phyloP scores from a whole-genome alignment of 352 stramenopile species.

The Globisporangium carolinianum region DNA sequence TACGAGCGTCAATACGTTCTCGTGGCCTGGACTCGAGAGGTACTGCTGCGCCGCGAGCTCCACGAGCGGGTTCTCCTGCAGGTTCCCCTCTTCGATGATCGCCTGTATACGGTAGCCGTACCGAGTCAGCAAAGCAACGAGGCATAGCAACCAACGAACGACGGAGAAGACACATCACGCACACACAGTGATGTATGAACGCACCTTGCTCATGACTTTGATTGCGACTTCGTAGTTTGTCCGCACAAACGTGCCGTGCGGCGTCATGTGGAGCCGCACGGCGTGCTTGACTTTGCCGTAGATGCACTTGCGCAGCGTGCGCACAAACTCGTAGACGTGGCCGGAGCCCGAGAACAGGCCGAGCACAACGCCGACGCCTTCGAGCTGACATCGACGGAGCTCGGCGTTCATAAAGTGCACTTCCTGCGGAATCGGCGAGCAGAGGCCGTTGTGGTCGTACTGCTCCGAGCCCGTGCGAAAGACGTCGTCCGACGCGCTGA shows the following conservation, averaged over 20 bases:
- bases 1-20: constrained; percentile 81
- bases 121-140: background rate
- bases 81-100: constrained; percentile 82
- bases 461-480: constrained; percentile 74
- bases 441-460: constrained; percentile 72
- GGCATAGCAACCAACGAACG: no score
- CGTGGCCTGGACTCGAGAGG: constrained; percentile 69
- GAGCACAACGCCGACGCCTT: constrained; percentile 67
- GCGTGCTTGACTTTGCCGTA: constrained; percentile 87
- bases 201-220: constrained; percentile 86
- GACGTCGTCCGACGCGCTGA: constrained; percentile 73
- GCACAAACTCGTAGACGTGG: constrained; percentile 81
- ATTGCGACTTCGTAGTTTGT: constrained; percentile 80
- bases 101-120: constrained; percentile 22
- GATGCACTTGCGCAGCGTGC: constrained; percentile 82
- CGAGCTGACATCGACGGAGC: constrained; percentile 65
- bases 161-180: no score
- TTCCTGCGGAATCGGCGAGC: constrained; percentile 79
- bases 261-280: constrained; percentile 71
- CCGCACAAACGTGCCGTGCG: constrained; percentile 68
- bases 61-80: constrained; percentile 83
- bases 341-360: constrained; percentile 77
- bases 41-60: constrained; percentile 84
- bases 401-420: constrained; percentile 85
- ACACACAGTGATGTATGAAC: background rate